Percentiles rank a stretch among this genome's conserved stretches.
These are phyloP conservation scores for Fusarium praegraminearum DNA, from an alignment of 2,329 filamentous ascomycete species.

Conservation along the genomic window DNA sequence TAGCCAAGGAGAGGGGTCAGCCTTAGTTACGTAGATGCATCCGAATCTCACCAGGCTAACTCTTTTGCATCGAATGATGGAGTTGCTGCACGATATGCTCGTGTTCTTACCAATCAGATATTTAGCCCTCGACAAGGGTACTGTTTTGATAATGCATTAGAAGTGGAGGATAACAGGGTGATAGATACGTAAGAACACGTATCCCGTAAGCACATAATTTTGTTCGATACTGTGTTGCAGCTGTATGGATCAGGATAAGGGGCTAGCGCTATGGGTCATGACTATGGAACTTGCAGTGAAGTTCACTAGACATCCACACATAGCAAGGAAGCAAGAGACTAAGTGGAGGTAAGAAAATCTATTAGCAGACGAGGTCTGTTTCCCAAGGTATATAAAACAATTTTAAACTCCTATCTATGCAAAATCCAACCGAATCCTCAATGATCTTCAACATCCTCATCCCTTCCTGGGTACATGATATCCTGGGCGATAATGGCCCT, in stretches of 20 bases:
- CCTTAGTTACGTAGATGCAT: conserved; percentile 5
- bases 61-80: background rate
- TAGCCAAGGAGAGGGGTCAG: conserved; percentile 4
- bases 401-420: background rate
- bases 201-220: background rate
- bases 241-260: background rate
- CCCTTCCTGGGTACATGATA: conserved; percentile 65
- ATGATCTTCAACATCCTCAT: conserved; percentile 65
- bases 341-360: background rate
- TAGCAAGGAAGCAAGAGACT: background rate
- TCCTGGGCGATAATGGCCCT: conserved; percentile 62
- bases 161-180: background rate
- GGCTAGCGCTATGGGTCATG: background rate
- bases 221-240: background rate
- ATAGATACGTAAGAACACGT: background rate
- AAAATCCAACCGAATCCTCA: conserved; percentile 29
- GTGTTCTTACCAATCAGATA: background rate
- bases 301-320: too few species aligned
- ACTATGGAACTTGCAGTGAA: background rate
- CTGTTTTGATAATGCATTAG: background rate
- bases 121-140: background rate
- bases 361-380: background rate
- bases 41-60: conserved; percentile 11
- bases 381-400: background rate
- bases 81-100: background rate